Conservation (phyloP, 352 stramenopile genomes). For the Pythium utonaiense region DNA sequence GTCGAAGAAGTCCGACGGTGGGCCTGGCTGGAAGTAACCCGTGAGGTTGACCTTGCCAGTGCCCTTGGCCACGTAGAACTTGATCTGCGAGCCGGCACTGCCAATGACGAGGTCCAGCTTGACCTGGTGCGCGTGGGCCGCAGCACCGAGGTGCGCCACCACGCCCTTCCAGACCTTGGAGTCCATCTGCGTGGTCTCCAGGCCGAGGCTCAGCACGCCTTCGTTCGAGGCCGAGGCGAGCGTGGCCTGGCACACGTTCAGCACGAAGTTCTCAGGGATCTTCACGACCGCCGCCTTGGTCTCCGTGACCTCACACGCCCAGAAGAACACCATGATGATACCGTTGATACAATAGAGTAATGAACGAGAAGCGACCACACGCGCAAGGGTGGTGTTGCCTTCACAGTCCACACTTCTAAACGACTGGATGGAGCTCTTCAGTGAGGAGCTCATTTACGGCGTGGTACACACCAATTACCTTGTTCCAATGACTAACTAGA, state of each 20-base stretch:
- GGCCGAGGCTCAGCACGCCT: conserved; percentile 35
- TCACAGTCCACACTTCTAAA: neutral
- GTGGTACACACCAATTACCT: neutral
- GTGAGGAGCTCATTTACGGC: neutral
- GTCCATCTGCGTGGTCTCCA: conserved; percentile 71
- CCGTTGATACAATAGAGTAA: conserved; percentile 3
- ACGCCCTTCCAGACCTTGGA: conserved; percentile 58
- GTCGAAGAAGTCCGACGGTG: conserved; percentile 37
- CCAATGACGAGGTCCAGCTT: conserved; percentile 83
- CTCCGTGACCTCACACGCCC: conserved; percentile 33
- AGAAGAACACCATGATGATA: conserved; percentile 33
- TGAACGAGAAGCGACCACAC: neutral
- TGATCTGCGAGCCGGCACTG: conserved; percentile 44
- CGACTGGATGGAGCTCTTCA: conserved; percentile 18
- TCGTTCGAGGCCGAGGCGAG: conserved; percentile 25
- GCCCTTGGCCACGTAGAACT: conserved; percentile 72
- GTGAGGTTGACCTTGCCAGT: conserved; percentile 63
- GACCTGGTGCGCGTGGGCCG: conserved; percentile 46
- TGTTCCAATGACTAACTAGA: neutral
- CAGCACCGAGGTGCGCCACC: conserved; percentile 50
- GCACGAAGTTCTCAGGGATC: conserved; percentile 34
- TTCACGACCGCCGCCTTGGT: conserved; percentile 35
- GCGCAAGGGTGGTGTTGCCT: neutral
- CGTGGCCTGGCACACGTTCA: conserved; percentile 37
- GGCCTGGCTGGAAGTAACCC: conserved; percentile 79